Evolutionary conservation across 257 asterid genomes (phyloP).

Genomic region (Solanum bulbocastanum): DNA sequence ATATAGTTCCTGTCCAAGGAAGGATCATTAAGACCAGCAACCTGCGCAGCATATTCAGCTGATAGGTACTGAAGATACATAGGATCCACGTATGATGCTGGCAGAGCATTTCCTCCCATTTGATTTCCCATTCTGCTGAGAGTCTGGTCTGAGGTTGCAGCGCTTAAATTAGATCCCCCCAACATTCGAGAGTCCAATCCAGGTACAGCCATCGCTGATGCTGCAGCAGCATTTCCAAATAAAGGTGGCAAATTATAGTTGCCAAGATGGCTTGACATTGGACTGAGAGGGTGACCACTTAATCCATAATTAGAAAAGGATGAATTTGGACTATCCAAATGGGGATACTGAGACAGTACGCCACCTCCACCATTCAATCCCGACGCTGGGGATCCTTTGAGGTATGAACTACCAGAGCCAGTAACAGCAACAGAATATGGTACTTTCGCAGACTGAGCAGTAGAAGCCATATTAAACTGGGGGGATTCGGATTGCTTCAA

Average conservation of each 20-base stretch:
- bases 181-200: conserved; percentile 73
- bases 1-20: conserved; percentile 54
- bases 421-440: conserved; percentile 26
- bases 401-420: conserved; percentile 35
- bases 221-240: conserved; percentile 92
- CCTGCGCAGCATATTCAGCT: conserved; percentile 60
- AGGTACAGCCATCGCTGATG: conserved; percentile 67
- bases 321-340: conserved; percentile 69
- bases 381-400: conserved; percentile 51
- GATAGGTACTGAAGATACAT: conserved; percentile 70
- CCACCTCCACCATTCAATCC: conserved; percentile 40
- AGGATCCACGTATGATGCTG: conserved; percentile 58
- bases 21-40: conserved; percentile 62
- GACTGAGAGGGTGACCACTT: conserved; percentile 65
- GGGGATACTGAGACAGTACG: conserved; percentile 49
- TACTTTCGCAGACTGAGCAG: conserved; percentile 16
- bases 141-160: conserved; percentile 46
- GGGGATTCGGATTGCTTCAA: conserved; percentile 30
- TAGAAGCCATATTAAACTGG: conserved; percentile 23
- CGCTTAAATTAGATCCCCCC: conserved; percentile 52
- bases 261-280: conserved; percentile 58
- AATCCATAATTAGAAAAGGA: conserved; percentile 43
- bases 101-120: conserved; percentile 44
- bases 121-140: conserved; percentile 55
- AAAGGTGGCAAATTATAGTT: conserved; percentile 70